Evolutionary conservation across 2,329 filamentous ascomycete species (phyloP), one percentile per base, ranked within the genome.

Genomic region (Dothidotthia symphoricarpi): DNA sequence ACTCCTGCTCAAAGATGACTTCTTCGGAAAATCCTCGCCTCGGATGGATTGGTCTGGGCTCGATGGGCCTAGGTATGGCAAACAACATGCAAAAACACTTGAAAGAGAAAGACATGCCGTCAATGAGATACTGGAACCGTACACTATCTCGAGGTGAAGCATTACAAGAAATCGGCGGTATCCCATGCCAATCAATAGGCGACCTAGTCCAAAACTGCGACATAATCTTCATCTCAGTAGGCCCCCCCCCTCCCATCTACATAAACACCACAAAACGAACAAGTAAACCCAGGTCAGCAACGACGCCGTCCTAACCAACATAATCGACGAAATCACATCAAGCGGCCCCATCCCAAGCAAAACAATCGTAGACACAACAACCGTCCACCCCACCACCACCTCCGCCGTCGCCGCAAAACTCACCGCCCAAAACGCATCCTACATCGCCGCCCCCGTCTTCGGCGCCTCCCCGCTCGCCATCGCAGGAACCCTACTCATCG

Each of bases 21-120:
- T 19, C 28, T 11, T 25, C 24, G 7, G 16, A 25, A 7, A 22
- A 17, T 30, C 26, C 13, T 22, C 41, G 32, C 1, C n/a, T 56
- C 41, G 44, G 49, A 43, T 60, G 51, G 51, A 53, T 57, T 9
- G 75, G 75, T 3, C 66, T 77, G 0, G 74, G 75, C 1, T 77
- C 72, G 1, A 77, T 77, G 74, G 75, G 75, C 1, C 57, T 63
- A 5, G 57, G 55, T 14, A 78, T 78, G 75, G 70, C 74, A 1
- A 59, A 55, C 6, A 77, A 77, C 39, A 60, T 77, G 0, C 75
- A 77, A 27, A 69, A 61, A 16, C 57, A 76, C 33, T 43, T 76
- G 0, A 39, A 6, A 32, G 36, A 44, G 6, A 41, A 44, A 5
- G 17, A 26, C 1, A 34, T 50, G 0, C 46, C 63, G 0, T 39